Base-by-base conservation (phyloP, 2,329 filamentous ascomycete species). In the Penicillium palitans region DNA sequence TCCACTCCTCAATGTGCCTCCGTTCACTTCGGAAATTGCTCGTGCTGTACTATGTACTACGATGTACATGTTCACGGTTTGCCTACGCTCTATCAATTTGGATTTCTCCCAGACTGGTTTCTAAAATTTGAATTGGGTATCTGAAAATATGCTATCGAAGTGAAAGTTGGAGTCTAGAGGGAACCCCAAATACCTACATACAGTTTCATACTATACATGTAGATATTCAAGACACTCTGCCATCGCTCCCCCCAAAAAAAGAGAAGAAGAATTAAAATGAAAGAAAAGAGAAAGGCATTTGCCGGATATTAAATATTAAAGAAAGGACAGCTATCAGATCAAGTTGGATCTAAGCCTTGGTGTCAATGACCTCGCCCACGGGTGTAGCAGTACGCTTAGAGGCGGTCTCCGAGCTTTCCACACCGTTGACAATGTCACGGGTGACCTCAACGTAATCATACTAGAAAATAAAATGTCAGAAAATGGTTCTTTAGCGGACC, bases 381-480 rank as follows among this genome's bases (percentile, higher is more conserved):
- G 70, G 70, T 15, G 70, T 70, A 42, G 67, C 58, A 25, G 68
- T 70, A 48, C 70, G 70, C 62, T 72, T 72, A 27, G 70, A 73
- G 35, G 61, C 57, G 31, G 52, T 57, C 17, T 72, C 70, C 15
- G 63, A 62, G 37, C 53, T 47, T 45, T 74, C 69, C 15, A 75
- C 70, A 15, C 76, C 73, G 45, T 79, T 78, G 55, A 83, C 78
- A 48, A 92, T 85, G 67, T 93, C 88, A 61, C 90, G 82, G 21
- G 85, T 88, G 64, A 95, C 81, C 80, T 96, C 91, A 64, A 96
- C 90, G 68, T 96, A 96, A 75, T 96, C 92, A 74, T 96, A 96
- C 79, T 83, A 61, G 47, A 55, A 45, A 17, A 25, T n/a, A 50
- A 47, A 12, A 27, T 45, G 52, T 67, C 42, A 58, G 58, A 24